Evolutionary conservation across 768 basidiomycete genomes (phyloP).

Genomic region (Pleurotus eryngii): DNA sequence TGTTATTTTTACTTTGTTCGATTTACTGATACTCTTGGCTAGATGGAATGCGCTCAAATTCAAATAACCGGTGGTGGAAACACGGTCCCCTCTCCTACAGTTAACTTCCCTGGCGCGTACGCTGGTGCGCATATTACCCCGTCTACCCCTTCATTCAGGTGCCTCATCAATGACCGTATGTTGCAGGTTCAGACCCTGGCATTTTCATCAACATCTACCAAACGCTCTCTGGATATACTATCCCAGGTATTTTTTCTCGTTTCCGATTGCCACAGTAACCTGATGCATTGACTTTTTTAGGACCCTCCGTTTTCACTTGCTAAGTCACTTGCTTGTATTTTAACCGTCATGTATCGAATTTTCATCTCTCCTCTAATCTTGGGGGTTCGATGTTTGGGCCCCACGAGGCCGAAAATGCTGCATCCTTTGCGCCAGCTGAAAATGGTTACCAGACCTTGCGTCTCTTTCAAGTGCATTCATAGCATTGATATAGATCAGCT

Average conservation of each 20-base stretch:
- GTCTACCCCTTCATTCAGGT: constrained; percentile 11
- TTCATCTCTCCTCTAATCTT: too few relatives aligned
- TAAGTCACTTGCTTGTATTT: neutral
- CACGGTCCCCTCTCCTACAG: constrained; percentile 37
- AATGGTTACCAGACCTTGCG: neutral
- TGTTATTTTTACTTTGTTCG: neutral
- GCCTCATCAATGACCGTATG: neutral
- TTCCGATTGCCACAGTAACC: neutral
- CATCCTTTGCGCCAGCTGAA: neutral
- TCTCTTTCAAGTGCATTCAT: neutral
- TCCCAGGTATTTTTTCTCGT: constrained; percentile 28
- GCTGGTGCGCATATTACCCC: constrained; percentile 24
- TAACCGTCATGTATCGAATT: too few relatives aligned
- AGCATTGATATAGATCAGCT: too few relatives aligned
- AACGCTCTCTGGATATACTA: constrained; percentile 32
- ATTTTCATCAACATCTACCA: constrained; percentile 44
- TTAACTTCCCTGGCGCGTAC: constrained; percentile 48
- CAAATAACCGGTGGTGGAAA: constrained; percentile 42
- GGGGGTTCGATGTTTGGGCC: neutral
- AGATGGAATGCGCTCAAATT: constrained; percentile 50
- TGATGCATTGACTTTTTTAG: neutral
- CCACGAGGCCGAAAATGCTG: neutral
- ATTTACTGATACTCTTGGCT: neutral
- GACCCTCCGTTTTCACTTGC: constrained; percentile 3
- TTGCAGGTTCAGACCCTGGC: constrained; percentile 38